These are phyloP conservation scores for Castanospermum australe DNA, from an alignment of 306 rosid genomes.

Conservation along the genomic window DNA sequence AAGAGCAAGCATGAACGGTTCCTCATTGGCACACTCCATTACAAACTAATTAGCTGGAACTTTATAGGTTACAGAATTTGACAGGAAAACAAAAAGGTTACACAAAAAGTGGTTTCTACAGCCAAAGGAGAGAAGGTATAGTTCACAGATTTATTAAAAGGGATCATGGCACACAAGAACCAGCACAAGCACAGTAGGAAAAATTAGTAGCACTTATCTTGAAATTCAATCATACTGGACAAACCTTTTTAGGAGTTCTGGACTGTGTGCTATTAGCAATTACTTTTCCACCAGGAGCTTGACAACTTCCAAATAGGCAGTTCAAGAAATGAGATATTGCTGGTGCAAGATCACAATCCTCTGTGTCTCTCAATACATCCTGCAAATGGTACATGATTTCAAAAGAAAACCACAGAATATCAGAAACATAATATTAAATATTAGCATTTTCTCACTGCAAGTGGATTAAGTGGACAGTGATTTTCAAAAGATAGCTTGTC, in stretches of 20 bases:
- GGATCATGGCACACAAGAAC: background rate
- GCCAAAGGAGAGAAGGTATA: constrained; percentile 1
- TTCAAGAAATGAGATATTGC: constrained; percentile 85
- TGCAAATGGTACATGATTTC: constrained; percentile 31
- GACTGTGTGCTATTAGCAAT: constrained; percentile 44
- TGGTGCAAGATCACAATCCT: constrained; percentile 89
- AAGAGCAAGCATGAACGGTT: background rate
- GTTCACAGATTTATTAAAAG: background rate
- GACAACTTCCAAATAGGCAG: constrained; percentile 86
- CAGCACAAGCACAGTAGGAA: background rate
- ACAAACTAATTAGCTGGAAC: background rate
- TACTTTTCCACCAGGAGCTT: constrained; percentile 56
- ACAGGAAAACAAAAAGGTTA: background rate
- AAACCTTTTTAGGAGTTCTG: constrained; percentile 64
- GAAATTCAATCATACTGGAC: constrained; percentile 19
- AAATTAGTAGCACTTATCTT: background rate
- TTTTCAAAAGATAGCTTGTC: background rate
- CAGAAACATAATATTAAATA: background rate
- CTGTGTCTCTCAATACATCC: constrained; percentile 88
- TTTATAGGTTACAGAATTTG: background rate
- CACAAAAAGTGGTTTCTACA: background rate
- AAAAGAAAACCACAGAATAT: background rate
- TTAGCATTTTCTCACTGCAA: background rate
- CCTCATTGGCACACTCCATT: background rate
- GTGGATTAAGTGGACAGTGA: background rate